Conservation (phyloP, 108 stramenopile species). For the Cyclotella atomus region DNA sequence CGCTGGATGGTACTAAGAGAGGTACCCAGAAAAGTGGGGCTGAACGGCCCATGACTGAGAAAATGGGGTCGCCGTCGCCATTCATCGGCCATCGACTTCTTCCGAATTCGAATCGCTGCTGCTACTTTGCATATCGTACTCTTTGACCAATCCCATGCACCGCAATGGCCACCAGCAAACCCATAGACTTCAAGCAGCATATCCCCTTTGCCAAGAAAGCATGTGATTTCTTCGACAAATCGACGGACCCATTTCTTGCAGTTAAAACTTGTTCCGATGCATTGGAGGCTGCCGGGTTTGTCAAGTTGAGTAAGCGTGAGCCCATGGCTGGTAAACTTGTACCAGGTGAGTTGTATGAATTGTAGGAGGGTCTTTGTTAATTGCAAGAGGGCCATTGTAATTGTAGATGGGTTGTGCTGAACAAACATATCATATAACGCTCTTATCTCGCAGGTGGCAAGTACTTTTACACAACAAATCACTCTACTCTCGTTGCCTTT, state of each 20-base stretch:
- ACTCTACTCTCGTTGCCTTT: slow-evolving; percentile 94
- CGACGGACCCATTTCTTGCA: slow-evolving; percentile 83
- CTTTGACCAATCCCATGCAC: background rate
- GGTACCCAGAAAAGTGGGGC: too few relatives aligned
- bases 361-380: too few relatives aligned
- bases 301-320: slow-evolving; percentile 45
- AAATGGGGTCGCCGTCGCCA: too few relatives aligned
- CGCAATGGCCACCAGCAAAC: background rate
- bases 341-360: slow-evolving; percentile 47
- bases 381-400: too few relatives aligned
- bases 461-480: slow-evolving; percentile 94
- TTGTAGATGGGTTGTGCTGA: too few relatives aligned
- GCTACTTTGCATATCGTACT: background rate
- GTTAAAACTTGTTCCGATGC: slow-evolving; percentile 59
- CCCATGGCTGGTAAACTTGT: slow-evolving; percentile 44
- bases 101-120: background rate
- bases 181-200: slow-evolving; percentile 11
- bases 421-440: too few relatives aligned
- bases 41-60: too few relatives aligned
- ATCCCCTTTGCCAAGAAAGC: slow-evolving; percentile 67
- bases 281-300: slow-evolving; percentile 71
- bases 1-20: too few relatives aligned
- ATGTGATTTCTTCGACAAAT: slow-evolving; percentile 65
- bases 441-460: slow-evolving; percentile 70
- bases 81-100: too few relatives aligned